Conservation (phyloP, 2,329 filamentous ascomycete genomes). For the Ambrosiella beaveri region DNA sequence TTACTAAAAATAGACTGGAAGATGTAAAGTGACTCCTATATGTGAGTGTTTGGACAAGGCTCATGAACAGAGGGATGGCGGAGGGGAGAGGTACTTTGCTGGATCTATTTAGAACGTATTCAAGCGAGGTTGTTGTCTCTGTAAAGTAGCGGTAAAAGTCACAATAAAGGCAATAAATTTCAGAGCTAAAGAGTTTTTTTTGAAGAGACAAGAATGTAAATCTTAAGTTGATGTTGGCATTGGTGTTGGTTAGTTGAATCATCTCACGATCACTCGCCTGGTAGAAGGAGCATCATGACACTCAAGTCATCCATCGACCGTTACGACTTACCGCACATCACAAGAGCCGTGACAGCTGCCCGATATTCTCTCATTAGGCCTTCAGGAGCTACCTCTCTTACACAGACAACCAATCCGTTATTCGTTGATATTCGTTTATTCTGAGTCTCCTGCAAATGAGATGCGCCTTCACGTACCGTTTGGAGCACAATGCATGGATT, state of each 20-base stretch:
- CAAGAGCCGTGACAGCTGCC: no score
- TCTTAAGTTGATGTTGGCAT: neutral
- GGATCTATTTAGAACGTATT: neutral
- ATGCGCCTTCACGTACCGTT: neutral
- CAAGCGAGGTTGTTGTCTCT: neutral
- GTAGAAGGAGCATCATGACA: no score
- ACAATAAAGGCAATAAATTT: no score
- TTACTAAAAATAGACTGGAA: no score
- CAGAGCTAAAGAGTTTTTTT: neutral
- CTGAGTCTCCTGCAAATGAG: neutral
- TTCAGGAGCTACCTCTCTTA: neutral
- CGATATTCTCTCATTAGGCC: neutral
- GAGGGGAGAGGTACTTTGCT: neutral
- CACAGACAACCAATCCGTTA: neutral
- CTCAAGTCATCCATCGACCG: no score
- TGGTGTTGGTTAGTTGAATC: no score
- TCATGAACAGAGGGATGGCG: neutral
- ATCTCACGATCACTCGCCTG: no score
- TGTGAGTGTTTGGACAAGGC: neutral
- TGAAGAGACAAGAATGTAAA: neutral
- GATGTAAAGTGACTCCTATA: no score
- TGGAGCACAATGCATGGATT: neutral
- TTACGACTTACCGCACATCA: no score
- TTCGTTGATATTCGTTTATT: neutral
- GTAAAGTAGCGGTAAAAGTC: no score